Conservation (phyloP, 1,284 basidiomycete genomes). For the Naganishia cerealis region DNA sequence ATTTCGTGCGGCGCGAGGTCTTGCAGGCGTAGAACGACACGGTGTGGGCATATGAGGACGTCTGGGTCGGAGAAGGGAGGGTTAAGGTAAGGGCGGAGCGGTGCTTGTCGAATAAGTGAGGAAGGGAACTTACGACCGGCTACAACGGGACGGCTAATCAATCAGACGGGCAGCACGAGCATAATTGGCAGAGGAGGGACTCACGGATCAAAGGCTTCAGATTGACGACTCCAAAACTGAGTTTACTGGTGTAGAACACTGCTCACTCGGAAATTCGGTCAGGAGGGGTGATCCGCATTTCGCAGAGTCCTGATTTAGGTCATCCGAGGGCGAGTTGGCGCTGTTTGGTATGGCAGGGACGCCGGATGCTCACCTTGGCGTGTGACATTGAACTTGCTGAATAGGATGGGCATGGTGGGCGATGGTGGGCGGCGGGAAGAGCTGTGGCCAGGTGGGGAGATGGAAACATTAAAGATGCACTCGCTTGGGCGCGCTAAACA, state of each 20-base stretch:
- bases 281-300: not conserved
- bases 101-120: not conserved
- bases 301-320: not conserved
- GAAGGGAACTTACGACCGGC: constrained; percentile 31
- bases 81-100: not conserved
- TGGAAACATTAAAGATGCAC: not conserved
- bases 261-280: too few relatives aligned
- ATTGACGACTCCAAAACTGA: constrained; percentile 80
- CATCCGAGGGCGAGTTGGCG: not conserved
- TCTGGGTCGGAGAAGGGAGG: constrained; percentile 58
- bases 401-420: constrained; percentile 54
- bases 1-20: constrained; percentile 73
- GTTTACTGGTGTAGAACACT: not conserved
- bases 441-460: too few relatives aligned
- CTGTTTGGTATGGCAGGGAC: not conserved
- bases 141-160: not conserved
- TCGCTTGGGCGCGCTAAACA: too few relatives aligned
- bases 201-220: constrained; percentile 78
- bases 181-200: constrained; percentile 4
- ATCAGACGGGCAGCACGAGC: not conserved
- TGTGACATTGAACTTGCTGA: constrained; percentile 80
- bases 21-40: constrained; percentile 71
- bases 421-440: not conserved
- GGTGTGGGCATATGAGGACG: constrained; percentile 78
- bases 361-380: constrained; percentile 58